These are phyloP conservation scores for Trichoderma sp. DNA, from an alignment of 2,329 filamentous ascomycete genomes.

Conservation along the genomic window DNA sequence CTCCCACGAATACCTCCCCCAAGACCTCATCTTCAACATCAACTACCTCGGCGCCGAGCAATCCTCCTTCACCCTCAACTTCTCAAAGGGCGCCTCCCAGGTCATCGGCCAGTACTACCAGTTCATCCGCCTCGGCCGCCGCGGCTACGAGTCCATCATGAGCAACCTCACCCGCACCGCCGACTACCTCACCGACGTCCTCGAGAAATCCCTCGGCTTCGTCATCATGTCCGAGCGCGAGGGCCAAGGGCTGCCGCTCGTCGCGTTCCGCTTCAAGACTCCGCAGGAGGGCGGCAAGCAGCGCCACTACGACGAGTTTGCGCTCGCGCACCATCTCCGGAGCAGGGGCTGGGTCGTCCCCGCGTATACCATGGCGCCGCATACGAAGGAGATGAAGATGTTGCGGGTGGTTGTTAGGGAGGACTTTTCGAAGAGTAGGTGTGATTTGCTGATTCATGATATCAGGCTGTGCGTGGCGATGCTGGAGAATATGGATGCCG, in stretches of 20 bases:
- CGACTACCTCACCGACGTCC: conserved; percentile 77
- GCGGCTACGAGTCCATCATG: conserved; percentile 92
- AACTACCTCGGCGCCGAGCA: conserved; percentile 97
- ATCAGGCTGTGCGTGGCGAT: conserved; percentile 75
- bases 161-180: conserved; percentile 86
- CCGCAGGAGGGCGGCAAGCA: conserved; percentile 54
- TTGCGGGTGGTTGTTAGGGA: conserved; percentile 90
- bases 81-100: conserved; percentile 91
- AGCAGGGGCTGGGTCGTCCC: conserved; percentile 91
- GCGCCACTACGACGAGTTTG: conserved; percentile 71
- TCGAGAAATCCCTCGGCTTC: conserved; percentile 73
- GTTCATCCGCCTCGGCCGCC: conserved; percentile 90
- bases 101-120: conserved; percentile 98
- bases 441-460: conserved; percentile 76
- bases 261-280: conserved; percentile 77
- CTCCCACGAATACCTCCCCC: conserved; percentile 76
- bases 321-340: conserved; percentile 81
- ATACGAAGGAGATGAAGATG: conserved; percentile 83
- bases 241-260: conserved; percentile 81
- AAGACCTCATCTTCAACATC: conserved; percentile 98
- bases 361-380: conserved; percentile 94
- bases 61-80: conserved; percentile 94
- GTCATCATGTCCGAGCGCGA: conserved; percentile 81
- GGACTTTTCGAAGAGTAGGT: conserved; percentile 82
- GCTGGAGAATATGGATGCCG: conserved; percentile 73